These are phyloP conservation scores for Naganishia vishniacii DNA, from an alignment of 768 basidiomycete species.

Conservation along the genomic window DNA sequence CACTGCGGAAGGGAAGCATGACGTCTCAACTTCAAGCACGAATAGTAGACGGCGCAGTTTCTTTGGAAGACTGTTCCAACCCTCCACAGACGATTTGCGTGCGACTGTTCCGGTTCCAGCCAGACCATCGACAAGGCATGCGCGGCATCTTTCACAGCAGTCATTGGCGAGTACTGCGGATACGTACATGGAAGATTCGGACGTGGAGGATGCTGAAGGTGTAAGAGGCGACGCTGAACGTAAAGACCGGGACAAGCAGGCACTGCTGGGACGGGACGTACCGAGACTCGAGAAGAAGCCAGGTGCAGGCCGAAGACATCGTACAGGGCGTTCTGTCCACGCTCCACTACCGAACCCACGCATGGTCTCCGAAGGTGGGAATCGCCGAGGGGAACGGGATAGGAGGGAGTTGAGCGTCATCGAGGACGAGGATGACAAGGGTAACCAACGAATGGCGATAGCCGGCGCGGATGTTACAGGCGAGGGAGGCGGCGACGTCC, in stretches of 20 bases:
- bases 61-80: slow-evolving; percentile 2
- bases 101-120: background rate
- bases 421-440: slow-evolving; percentile 33
- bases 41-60: background rate
- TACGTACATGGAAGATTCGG: background rate
- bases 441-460: background rate
- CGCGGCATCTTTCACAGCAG: background rate
- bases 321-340: slow-evolving; percentile 22
- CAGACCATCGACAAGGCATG: background rate
- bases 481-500: too few species aligned
- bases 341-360: slow-evolving; percentile 34
- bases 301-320: background rate
- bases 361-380: slow-evolving; percentile 12
- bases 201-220: background rate
- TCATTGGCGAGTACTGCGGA: slow-evolving; percentile 6
- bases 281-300: background rate
- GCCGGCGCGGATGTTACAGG: background rate
- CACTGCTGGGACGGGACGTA: slow-evolving; percentile 25
- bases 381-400: slow-evolving; percentile 31
- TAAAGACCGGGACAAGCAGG: slow-evolving; percentile 27
- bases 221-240: background rate
- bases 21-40: background rate
- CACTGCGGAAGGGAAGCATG: too few species aligned
- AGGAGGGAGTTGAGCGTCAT: slow-evolving; percentile 46
- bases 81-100: background rate